These are phyloP conservation scores for Beauveria rudraprayagi DNA, from an alignment of 2,329 filamentous ascomycete genomes.

Conservation along the genomic window DNA sequence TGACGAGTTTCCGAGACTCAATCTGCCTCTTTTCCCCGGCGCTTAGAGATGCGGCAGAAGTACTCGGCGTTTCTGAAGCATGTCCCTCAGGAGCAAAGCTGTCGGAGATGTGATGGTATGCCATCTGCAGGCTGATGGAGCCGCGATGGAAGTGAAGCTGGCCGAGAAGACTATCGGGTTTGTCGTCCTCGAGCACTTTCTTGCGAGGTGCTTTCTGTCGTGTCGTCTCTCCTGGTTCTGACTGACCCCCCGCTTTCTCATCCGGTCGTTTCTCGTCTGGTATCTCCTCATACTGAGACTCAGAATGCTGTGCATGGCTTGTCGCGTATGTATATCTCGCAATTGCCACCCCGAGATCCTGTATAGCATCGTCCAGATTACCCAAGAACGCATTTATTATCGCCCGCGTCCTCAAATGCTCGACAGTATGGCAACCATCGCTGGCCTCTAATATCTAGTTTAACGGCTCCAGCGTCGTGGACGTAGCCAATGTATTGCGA, in stretches of 20 bases:
- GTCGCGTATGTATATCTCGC: not conserved
- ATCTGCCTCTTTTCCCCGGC: constrained; percentile 13
- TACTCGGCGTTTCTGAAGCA: not conserved
- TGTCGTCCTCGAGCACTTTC: constrained; percentile 34
- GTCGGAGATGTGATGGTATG: constrained; percentile 50
- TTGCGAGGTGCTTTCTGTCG: not conserved
- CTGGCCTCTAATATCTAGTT: constrained; percentile 60
- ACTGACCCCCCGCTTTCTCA: no score
- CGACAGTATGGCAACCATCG: constrained; percentile 16
- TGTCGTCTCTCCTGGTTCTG: not conserved
- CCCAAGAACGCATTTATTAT: not conserved
- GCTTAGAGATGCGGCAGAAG: not conserved
- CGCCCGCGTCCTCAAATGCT: not conserved
- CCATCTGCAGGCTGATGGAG: constrained; percentile 62
- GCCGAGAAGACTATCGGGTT: constrained; percentile 65
- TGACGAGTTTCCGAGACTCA: constrained; percentile 54
- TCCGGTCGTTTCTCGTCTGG: no score
- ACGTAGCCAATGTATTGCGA: constrained; percentile 59
- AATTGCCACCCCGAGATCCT: not conserved
- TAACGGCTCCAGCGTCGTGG: constrained; percentile 60
- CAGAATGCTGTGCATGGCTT: no score
- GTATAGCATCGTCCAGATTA: not conserved
- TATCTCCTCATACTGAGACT: no score
- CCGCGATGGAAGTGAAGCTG: constrained; percentile 73
- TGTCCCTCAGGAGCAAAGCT: not conserved